Evolutionary conservation across 1,139 yeast species (phyloP).

Genomic region (Lodderomyces theae): DNA sequence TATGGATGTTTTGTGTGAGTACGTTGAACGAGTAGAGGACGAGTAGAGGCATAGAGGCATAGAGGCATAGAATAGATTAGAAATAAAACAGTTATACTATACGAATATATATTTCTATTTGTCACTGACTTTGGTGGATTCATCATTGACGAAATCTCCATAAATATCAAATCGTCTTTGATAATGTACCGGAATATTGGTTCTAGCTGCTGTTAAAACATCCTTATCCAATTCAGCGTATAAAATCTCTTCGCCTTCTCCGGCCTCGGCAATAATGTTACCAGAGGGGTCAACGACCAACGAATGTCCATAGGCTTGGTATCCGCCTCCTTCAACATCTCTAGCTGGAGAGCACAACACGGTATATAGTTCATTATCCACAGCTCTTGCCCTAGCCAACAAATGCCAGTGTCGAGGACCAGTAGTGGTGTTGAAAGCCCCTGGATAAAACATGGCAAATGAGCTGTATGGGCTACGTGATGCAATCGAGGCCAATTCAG

Average conservation of each 20-base stretch:
- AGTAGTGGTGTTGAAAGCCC: constrained; percentile 93
- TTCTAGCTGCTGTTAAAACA: constrained; percentile 58
- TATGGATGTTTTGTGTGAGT: constrained; percentile 53
- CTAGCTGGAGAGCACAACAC: constrained; percentile 88
- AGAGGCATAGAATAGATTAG: too few species aligned
- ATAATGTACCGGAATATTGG: constrained; percentile 69
- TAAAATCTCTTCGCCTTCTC: constrained; percentile 76
- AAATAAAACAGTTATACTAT: too few species aligned
- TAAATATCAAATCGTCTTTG: constrained; percentile 85
- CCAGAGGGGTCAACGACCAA: constrained; percentile 86
- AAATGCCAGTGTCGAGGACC: constrained; percentile 95
- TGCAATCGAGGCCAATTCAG: constrained; percentile 81
- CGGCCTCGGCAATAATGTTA: constrained; percentile 77
- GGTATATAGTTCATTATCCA: constrained; percentile 83
- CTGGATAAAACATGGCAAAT: constrained; percentile 90
- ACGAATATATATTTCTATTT: constrained; percentile 14
- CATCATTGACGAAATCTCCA: constrained; percentile 56
- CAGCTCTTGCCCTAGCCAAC: constrained; percentile 81
- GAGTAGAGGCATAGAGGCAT: constrained; percentile 12
- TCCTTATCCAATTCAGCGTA: constrained; percentile 76
- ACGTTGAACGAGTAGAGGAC: constrained; percentile 58
- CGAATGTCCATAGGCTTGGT: constrained; percentile 93
- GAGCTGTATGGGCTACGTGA: constrained; percentile 67
- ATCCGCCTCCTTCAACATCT: constrained; percentile 59
- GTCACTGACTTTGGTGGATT: constrained; percentile 40